Conservation (phyloP, 148 eudicot species). For the Arbutus unedo region DNA sequence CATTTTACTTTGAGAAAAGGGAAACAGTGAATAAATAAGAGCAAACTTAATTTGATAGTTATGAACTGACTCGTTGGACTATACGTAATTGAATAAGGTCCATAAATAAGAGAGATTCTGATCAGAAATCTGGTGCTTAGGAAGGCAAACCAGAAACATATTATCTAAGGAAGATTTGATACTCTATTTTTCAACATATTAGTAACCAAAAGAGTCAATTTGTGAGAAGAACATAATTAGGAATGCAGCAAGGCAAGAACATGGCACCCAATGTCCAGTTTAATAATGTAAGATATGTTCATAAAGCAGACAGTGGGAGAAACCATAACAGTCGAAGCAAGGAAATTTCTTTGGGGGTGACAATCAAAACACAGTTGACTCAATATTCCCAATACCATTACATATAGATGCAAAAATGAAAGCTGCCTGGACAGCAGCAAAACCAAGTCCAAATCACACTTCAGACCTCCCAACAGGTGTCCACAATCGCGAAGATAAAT, state of each 20-base stretch:
- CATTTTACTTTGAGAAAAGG: background rate
- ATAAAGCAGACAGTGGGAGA: background rate
- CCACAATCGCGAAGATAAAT: background rate
- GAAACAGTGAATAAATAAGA: background rate
- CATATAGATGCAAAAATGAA: background rate
- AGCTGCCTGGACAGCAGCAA: background rate
- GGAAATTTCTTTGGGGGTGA: background rate
- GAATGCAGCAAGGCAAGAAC: background rate
- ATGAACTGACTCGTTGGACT: background rate
- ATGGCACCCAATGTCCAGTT: background rate
- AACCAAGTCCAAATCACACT: constrained; percentile 1
- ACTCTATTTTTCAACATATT: background rate
- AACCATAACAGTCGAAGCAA: background rate
- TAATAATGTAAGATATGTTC: background rate
- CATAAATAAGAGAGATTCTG: background rate
- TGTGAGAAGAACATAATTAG: background rate
- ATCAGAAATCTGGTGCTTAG: background rate
- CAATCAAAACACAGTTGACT: background rate
- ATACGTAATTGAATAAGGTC: background rate
- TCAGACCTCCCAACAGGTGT: background rate
- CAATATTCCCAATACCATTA: background rate
- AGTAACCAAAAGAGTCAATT: background rate
- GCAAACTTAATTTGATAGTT: background rate
- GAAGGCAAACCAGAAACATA: constrained; percentile 2
- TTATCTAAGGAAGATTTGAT: background rate